A percentile compares a stretch with the other conserved stretches of the same genome.
Conservation (phyloP, 75 land plant genomes). For the Cunninghamia lanceolata region DNA sequence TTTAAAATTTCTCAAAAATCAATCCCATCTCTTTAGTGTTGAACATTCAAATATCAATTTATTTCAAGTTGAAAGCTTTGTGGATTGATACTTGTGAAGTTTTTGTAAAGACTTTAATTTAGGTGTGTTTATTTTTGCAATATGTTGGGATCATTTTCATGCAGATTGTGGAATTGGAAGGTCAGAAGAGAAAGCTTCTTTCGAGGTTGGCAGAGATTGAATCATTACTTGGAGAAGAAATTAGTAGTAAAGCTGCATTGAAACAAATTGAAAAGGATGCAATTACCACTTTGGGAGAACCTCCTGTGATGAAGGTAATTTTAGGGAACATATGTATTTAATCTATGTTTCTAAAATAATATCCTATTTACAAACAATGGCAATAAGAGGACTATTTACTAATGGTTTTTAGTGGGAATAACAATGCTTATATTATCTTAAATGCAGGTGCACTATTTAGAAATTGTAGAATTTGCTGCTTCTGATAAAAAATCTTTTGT, state of each 20-base stretch:
- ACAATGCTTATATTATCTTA: not conserved
- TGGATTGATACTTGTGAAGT: not conserved
- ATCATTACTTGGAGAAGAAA: not conserved
- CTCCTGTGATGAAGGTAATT: not conserved
- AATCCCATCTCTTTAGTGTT: no score
- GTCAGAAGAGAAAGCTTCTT: not conserved
- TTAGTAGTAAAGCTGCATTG: not conserved
- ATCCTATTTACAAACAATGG: not conserved
- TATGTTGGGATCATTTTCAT: not conserved
- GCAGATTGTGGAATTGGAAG: not conserved
- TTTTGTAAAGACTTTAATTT: not conserved
- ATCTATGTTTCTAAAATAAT: not conserved
- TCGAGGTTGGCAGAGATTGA: not conserved
- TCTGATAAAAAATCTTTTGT: no score
- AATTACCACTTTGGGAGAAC: not conserved
- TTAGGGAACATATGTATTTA: not conserved
- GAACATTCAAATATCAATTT: not conserved
- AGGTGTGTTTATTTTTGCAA: not conserved
- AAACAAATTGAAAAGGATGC: not conserved
- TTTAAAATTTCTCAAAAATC: no score
- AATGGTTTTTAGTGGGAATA: no score
- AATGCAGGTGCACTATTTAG: not conserved
- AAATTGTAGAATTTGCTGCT: not conserved
- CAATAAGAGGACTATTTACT: not conserved
- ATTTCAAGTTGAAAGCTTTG: not conserved